Conservation (phyloP, 164 flowering plant genomes). For the Liriodendron chinense region DNA sequence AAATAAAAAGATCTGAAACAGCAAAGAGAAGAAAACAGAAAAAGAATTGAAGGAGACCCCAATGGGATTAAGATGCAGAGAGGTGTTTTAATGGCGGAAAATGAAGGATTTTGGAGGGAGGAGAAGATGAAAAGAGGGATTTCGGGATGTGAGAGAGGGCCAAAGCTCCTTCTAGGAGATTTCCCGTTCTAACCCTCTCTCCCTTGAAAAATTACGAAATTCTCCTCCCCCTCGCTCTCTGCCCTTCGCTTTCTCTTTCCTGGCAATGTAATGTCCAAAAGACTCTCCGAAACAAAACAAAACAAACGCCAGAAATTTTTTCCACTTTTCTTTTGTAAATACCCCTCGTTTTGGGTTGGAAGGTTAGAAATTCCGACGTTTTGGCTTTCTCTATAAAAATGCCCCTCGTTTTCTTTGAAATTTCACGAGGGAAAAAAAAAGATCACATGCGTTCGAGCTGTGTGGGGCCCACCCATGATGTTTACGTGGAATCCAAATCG, state of each 20-base stretch:
- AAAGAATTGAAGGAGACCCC: slow-evolving; percentile 4
- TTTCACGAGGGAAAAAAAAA: background rate
- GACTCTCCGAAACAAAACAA: background rate
- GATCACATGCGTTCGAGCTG: no score
- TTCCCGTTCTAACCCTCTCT: slow-evolving; percentile 1
- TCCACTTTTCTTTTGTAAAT: background rate
- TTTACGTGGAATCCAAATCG: no score
- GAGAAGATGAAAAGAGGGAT: slow-evolving; percentile 7
- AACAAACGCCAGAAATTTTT: background rate
- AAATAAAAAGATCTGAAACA: background rate
- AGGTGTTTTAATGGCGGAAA: background rate
- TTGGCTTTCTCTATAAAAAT: background rate
- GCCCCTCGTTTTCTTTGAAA: background rate
- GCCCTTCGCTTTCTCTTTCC: background rate
- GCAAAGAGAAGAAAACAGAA: background rate
- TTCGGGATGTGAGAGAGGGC: slow-evolving; percentile 25
- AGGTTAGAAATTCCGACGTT: background rate
- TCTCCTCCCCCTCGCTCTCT: slow-evolving; percentile 18
- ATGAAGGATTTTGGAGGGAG: background rate
- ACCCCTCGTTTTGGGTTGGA: background rate
- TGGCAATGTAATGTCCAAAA: background rate
- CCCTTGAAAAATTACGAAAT: background rate
- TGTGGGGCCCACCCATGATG: no score
- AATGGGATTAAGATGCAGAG: background rate
- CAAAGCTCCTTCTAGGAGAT: slow-evolving; percentile 26